Base-by-base conservation (phyloP, 1,284 basidiomycete species). In the Sanguinoderma infundibulare region DNA sequence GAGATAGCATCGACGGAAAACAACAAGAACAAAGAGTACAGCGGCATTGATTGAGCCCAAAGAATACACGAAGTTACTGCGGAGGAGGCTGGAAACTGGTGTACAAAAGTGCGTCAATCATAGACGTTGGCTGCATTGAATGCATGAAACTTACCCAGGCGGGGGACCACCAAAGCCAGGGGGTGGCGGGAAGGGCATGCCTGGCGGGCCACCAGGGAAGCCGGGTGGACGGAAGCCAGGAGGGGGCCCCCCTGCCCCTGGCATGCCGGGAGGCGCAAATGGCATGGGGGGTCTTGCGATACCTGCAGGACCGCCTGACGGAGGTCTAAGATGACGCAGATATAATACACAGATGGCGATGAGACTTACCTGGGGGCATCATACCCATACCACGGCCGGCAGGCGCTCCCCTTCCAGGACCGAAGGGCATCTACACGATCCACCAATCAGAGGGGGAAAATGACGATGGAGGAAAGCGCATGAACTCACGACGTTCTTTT, bases 371-470 rank as follows among this genome's bases (percentile, higher is more conserved):
- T 26, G 94, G 93, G 66, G 94, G 95, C 84, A 96, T 89, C 84
- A 96, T 91, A 60, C 96, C 96, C 87, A 98, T 98, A 55, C 98
- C 97, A 72, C 97, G 91, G 66, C 98, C 97, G 60, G 97, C 96
- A 72, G 96, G 94, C 80, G 95, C 90, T 69, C 96, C 98, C 63
- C 92, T 88, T 66, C 98, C 98, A 72, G 96, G 95, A 57, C 97
- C 98, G 62, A 87, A 84, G 66, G 92, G 90, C 66, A 96, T 82
- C 94, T 95, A 73, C 55, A 44, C 46, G 60, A 34, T n/a, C 7
- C 15, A 14, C 32, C 28, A 9, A 40, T 44, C 20, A 46, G 32
- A 30, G 22, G 44, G 53, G 5, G 2, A n/a, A 52, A 44, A 2
- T 5, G 7, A 8, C 17, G 17, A 17, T 7, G 28, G 26, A 44